phyloP scores from a whole-genome alignment of 2,329 filamentous ascomycete species.

The Sclerotinia minor region DNA sequence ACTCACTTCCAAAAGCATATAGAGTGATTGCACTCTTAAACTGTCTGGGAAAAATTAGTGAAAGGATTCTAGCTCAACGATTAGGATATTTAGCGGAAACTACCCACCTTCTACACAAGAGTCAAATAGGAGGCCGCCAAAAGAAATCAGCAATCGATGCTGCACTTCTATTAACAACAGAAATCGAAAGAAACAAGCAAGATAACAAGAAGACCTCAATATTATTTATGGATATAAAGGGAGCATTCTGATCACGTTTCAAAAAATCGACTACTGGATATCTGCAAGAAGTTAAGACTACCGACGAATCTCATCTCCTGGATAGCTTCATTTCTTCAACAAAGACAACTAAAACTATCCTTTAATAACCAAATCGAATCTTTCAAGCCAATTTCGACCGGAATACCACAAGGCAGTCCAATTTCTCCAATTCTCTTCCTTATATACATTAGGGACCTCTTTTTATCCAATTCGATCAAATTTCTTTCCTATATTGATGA shows the following conservation, averaged over 20 bases:
- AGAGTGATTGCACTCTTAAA: not conserved
- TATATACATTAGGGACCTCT: no score
- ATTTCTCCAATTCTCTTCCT: no score
- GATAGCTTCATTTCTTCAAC: not conserved
- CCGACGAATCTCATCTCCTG: not conserved
- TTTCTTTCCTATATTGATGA: no score
- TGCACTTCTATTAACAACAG: not conserved
- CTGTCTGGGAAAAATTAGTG: constrained; percentile 8
- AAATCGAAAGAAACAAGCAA: constrained; percentile 3
- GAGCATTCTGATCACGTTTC: constrained; percentile 17
- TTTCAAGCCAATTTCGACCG: no score
- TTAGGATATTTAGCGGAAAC: constrained; percentile 23
- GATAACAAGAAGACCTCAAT: constrained; percentile 6
- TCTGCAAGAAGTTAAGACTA: constrained; percentile 1
- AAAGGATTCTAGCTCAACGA: constrained; percentile 19
- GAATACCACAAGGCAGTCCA: no score
- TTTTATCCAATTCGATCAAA: no score
- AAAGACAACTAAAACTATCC: no score
- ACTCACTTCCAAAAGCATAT: not conserved
- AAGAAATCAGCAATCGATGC: constrained; percentile 25
- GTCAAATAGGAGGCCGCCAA: no score
- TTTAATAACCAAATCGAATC: no score
- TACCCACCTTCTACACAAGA: constrained; percentile 17
- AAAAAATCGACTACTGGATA: constrained; percentile 19
- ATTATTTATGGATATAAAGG: constrained; percentile 23